Evolutionary conservation across 2,329 filamentous ascomycete genomes (phyloP), one percentile per base, ranked within the genome.

Genomic region (Pseudodiploospora longispora): DNA sequence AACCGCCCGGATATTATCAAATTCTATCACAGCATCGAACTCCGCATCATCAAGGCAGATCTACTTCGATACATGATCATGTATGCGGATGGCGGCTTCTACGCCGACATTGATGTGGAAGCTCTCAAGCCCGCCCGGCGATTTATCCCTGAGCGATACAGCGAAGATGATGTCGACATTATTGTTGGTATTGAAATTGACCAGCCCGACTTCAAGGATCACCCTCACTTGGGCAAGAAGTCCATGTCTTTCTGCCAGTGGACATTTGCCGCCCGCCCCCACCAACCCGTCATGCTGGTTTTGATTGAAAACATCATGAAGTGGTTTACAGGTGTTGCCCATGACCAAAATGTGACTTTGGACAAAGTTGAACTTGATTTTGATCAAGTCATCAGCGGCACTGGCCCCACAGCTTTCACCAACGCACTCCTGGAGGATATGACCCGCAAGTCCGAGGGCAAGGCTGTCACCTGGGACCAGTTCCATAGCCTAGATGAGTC

Each of bases 31-130:
- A 68, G 71, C 31, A 69, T 84, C 44, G 78, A 71, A 43, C 74
- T 80, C 6, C 76, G 74, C 40, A 86, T 86, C 52, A 64, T 82
- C 47, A 82, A 82, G 57, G 78, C 78, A 43, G 78, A 82, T 60
- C 76, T 85, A 52, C 79, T 85, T 59, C 74, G 81, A 51, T 85
- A 85, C 60, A 71, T 85, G 51, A 78, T 85, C 47, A 71, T 91
- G 48, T 78, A 89, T 42, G 85, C 85, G 12, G 75, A 87, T 51
- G 86, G 86, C 40, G 86, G 86, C 29, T 82, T 91, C 50, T 88
- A 87, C 53, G 72, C 69, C 40, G 78, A 82, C 53, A 61, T 66
- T 38, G 63, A 67, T 28, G 63, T 67, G 4, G 58, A 66, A 7
- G 63, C 64, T 4, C 44, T 65, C 3, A 53, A 51, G 3, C 63